Evolutionary conservation across 345 rosid species (phyloP), one percentile per base, ranked within the genome.

Genomic region (Citrus reticulata): DNA sequence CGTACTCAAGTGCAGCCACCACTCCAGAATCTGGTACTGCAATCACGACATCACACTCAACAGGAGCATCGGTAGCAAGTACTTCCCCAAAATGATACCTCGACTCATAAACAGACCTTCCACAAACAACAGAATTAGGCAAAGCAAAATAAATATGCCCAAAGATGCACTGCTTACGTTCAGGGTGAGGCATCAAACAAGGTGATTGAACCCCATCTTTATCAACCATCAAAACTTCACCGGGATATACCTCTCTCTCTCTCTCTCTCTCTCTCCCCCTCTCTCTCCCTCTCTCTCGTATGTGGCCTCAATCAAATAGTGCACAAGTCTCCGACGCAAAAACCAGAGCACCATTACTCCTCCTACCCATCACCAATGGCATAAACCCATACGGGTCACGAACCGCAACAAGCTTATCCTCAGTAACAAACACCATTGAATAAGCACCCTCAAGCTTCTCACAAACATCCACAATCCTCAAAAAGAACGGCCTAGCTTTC

Each of bases 11-110:
- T 14, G 99, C 98, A 71, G 99, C 97, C 76, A 94, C 99, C 3
- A 96, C 97, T 0, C 99, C 99, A 7, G 99, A 94, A 85, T 96
- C 99, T 0, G 99, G 97, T 32, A 96, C 98, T 0, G 98, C 97
- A 37, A 96, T 96, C 85, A 96, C 99, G 14, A 96, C 97, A 81
- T 96, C 99, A 54, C 97, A 96, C 22, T 92, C 97, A 17, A 84
- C 98, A 3, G 94, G 97, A 1, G 88, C 87, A 83, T 89, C 99
- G 0, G 91, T 79, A 0, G 99, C 99, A 29, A 96, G 88, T 35
- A 96, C 91, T 86, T 93, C 94, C 2, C 99, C 98, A 51, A 90
- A 94, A 5, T 74, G 62, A 68, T 51, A 87, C 66, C 99, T 83
- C 0, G 99, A 96, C 69, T 91, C 91, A 0, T 96, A 96, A 39